Percentiles rank a stretch among this genome's conserved stretches.
Conservation (phyloP, 768 basidiomycete species). For the Leccinum broughii region DNA sequence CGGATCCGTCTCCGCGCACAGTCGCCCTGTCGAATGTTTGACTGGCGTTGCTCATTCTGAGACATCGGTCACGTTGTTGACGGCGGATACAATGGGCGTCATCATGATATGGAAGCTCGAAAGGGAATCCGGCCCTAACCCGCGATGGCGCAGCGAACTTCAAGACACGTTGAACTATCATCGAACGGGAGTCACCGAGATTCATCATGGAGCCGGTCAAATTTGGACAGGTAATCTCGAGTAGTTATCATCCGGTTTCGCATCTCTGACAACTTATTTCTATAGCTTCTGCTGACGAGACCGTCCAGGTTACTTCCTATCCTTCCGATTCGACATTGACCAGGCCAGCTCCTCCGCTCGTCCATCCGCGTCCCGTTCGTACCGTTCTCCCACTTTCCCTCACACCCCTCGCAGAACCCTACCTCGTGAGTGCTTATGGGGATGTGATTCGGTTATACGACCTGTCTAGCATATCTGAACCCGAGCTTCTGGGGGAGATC, state of each 20-base stretch:
- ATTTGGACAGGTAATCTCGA: constrained; percentile 78
- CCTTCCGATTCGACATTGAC: constrained; percentile 30
- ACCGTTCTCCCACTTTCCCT: constrained; percentile 68
- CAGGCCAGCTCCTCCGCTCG: constrained; percentile 51
- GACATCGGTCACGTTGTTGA: constrained; percentile 60
- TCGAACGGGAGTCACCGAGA: constrained; percentile 80
- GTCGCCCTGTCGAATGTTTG: constrained; percentile 82
- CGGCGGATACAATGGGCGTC: constrained; percentile 90
- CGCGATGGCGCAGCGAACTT: constrained; percentile 53
- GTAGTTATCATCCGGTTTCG: background rate
- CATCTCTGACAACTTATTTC: constrained; percentile 4
- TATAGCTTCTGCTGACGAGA: constrained; percentile 87
- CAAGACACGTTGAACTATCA: constrained; percentile 66
- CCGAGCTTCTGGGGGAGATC: constrained; percentile 67
- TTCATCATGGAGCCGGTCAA: constrained; percentile 63
- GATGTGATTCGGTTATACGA: constrained; percentile 84
- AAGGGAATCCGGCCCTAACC: constrained; percentile 37
- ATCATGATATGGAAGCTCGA: constrained; percentile 79
- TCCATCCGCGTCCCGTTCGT: constrained; percentile 66
- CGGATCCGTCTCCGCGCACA: constrained; percentile 80
- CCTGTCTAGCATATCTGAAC: constrained; percentile 63
- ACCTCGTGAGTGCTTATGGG: constrained; percentile 80
- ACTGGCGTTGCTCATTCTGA: constrained; percentile 52
- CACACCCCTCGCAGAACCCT: constrained; percentile 66
- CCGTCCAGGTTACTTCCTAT: constrained; percentile 62